Evolutionary conservation across 306 rosid genomes (phyloP).

Genomic region (Cicer yamashitae): DNA sequence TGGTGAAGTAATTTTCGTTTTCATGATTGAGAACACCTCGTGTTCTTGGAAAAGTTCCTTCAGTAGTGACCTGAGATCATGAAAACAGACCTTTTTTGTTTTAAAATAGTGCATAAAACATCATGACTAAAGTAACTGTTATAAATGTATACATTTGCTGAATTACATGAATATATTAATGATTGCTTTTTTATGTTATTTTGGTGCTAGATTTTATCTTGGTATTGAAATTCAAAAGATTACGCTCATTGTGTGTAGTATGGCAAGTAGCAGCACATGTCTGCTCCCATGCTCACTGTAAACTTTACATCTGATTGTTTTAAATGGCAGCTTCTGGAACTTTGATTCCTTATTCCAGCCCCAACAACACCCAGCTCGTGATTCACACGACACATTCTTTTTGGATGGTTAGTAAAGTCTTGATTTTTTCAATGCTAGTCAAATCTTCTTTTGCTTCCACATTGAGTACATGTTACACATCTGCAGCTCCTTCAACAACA

Average conservation of each 20-base stretch:
- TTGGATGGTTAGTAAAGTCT: conserved; percentile 56
- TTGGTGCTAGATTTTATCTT: background rate
- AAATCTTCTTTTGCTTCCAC: conserved; percentile 40
- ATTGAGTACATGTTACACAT: conserved; percentile 38
- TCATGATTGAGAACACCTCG: background rate
- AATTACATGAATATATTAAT: background rate
- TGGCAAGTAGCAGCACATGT: background rate
- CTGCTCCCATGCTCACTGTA: background rate
- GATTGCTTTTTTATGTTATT: background rate
- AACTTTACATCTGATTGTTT: conserved; percentile 35
- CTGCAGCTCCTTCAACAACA: conserved; percentile 83
- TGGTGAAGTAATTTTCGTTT: background rate
- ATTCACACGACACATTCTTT: conserved; percentile 95
- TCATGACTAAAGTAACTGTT: background rate
- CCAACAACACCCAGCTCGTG: conserved; percentile 99
- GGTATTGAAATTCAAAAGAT: background rate
- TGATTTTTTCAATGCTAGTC: conserved; percentile 20
- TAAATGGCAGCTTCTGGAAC: conserved; percentile 86
- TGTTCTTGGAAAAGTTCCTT: background rate
- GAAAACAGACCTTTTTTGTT: background rate
- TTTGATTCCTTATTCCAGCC: conserved; percentile 97
- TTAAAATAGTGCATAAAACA: background rate
- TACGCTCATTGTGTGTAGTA: background rate
- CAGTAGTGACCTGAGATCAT: background rate
- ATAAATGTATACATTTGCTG: background rate